Evolutionary conservation across 495 filamentous ascomycete species (phyloP).

Genomic region (Coniosporium apollinis): DNA sequence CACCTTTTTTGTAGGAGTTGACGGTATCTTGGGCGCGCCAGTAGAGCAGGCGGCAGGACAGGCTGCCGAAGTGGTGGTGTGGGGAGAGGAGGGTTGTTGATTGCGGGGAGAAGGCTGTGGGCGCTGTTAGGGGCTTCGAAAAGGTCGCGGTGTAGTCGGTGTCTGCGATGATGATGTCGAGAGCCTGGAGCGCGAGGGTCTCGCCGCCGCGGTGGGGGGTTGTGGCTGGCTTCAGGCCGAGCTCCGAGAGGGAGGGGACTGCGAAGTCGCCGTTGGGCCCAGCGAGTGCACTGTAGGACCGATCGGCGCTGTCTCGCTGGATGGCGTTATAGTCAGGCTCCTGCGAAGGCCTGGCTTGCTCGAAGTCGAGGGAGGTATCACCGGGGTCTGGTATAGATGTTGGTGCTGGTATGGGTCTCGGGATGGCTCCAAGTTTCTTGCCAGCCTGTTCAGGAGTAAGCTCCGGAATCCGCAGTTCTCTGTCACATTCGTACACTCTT

Average conservation of each 20-base stretch:
- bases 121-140: constrained; percentile 52
- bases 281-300: constrained; percentile 36
- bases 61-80: constrained; percentile 51
- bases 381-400: constrained; percentile 41
- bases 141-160: constrained; percentile 49
- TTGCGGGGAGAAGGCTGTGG: constrained; percentile 49
- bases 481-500: constrained; percentile 13
- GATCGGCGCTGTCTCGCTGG: constrained; percentile 29
- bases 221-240: constrained; percentile 40
- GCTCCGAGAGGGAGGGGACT: constrained; percentile 42
- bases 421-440: constrained; percentile 35
- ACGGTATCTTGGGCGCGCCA: constrained; percentile 44
- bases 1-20: constrained; percentile 26
- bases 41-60: constrained; percentile 48
- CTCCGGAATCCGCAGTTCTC: constrained; percentile 12
- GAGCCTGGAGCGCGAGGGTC: constrained; percentile 32
- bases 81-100: constrained; percentile 52
- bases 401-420: constrained; percentile 37
- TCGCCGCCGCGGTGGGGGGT: constrained; percentile 49
- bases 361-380: constrained; percentile 35
- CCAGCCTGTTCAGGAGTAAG: constrained; percentile 11
- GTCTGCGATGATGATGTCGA: constrained; percentile 35
- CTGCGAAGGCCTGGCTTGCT: constrained; percentile 28
- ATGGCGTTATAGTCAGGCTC: constrained; percentile 38
- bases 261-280: constrained; percentile 46